Conservation (phyloP, 768 basidiomycete genomes). For the Phanerochaete sordida region DNA sequence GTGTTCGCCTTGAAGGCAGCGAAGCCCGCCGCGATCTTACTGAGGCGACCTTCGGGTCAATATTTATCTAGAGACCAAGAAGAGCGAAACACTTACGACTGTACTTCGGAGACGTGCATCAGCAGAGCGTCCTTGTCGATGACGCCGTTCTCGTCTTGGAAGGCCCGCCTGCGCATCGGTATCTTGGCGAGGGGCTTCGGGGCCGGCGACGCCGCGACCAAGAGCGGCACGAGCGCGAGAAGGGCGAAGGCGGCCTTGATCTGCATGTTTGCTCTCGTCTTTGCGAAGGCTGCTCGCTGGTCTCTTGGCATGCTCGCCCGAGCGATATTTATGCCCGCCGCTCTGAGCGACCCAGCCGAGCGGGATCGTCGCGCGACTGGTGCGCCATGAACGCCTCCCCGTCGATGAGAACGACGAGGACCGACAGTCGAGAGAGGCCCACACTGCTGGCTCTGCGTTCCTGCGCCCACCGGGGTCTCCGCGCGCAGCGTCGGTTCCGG, state of each 20-base stretch:
- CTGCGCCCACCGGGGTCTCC: no score
- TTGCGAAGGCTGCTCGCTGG: neutral
- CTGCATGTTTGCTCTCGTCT: neutral
- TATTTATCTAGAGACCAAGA: neutral
- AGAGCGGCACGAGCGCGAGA: neutral
- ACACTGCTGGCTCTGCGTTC: no score
- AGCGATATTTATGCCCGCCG: no score
- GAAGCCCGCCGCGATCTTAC: conserved; percentile 6
- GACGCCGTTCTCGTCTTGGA: neutral
- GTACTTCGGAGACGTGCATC: neutral
- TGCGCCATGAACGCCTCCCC: neutral
- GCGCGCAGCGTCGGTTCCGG: no score
- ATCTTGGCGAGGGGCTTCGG: neutral
- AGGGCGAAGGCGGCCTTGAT: neutral
- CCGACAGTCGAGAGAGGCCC: no score
- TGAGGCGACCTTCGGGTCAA: neutral
- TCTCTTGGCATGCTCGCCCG: no score
- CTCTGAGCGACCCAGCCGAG: neutral
- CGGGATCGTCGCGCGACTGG: neutral
- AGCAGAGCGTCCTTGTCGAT: neutral
- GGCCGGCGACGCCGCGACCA: neutral
- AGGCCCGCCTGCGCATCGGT: neutral
- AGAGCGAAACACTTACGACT: neutral
- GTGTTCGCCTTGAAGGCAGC: conserved; percentile 6
- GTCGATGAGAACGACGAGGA: neutral